Evolutionary conservation across 2,329 filamentous ascomycete genomes (phyloP).

Genomic region (Colletotrichum viniferum): DNA sequence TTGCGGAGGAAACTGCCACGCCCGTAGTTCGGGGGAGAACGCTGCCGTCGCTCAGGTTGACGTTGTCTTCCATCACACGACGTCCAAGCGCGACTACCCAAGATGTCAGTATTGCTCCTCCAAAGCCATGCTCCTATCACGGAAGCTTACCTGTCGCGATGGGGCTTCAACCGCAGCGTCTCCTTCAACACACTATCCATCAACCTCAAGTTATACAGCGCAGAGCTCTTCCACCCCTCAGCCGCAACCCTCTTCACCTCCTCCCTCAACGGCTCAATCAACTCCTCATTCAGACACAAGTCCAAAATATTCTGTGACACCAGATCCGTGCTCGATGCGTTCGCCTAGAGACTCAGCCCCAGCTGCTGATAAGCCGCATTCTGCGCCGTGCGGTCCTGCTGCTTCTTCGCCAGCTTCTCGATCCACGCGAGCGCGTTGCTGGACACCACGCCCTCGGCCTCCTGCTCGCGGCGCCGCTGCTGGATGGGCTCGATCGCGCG

Average conservation of each 20-base stretch:
- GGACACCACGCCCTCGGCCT: slow-evolving; percentile 27
- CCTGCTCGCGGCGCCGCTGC: slow-evolving; percentile 27
- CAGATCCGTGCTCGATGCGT: slow-evolving; percentile 45
- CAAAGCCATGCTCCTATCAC: background rate
- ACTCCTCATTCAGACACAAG: slow-evolving; percentile 40
- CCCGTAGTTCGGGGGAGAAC: background rate
- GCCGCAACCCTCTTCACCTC: slow-evolving; percentile 42
- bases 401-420: slow-evolving; percentile 29
- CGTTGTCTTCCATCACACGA: background rate
- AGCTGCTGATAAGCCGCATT: slow-evolving; percentile 72
- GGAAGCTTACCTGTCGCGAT: background rate
- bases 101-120: background rate
- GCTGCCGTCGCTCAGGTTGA: background rate
- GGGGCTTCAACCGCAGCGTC: slow-evolving; percentile 28
- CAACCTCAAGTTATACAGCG: slow-evolving; percentile 41
- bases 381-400: slow-evolving; percentile 59
- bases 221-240: slow-evolving; percentile 37
- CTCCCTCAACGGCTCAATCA: slow-evolving; percentile 42
- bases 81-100: background rate
- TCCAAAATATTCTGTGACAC: slow-evolving; percentile 43
- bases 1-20: background rate
- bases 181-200: slow-evolving; percentile 48
- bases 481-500: slow-evolving; percentile 38
- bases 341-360: slow-evolving; percentile 70
- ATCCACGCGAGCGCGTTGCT: slow-evolving; percentile 49